Conservation (phyloP, 129 eudicot species). For the Tanacetum coccineum region DNA sequence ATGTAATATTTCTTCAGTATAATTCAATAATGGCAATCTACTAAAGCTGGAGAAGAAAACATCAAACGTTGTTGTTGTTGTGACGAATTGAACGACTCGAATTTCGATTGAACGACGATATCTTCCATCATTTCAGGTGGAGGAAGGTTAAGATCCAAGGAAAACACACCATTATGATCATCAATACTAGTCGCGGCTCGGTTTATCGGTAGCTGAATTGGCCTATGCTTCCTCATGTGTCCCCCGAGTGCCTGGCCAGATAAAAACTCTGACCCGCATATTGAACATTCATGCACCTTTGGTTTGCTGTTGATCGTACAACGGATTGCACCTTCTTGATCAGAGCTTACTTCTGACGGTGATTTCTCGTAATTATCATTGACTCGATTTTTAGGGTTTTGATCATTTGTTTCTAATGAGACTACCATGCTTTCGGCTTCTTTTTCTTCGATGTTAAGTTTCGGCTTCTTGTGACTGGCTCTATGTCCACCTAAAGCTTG, state of each 20-base stretch:
- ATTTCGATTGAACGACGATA: conserved; percentile 28
- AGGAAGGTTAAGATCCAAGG: conserved; percentile 86
- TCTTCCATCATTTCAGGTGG: conserved; percentile 60
- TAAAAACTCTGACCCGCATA: conserved; percentile 74
- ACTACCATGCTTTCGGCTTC: neutral
- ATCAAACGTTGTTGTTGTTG: conserved; percentile 23
- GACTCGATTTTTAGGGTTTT: neutral
- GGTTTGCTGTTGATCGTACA: neutral
- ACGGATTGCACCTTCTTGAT: no score
- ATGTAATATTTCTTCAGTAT: conserved; percentile 41
- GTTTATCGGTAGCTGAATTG: conserved; percentile 24
- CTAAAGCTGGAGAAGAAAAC: conserved; percentile 59
- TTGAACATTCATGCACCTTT: conserved; percentile 75
- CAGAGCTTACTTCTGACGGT: neutral
- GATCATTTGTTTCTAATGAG: no score
- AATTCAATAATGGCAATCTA: conserved; percentile 68
- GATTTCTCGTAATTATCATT: conserved; percentile 10
- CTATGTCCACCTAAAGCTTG: conserved; percentile 96
- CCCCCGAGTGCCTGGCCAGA: conserved; percentile 97
- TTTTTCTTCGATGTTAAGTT: conserved; percentile 28
- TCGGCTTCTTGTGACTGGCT: conserved; percentile 82
- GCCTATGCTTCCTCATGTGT: conserved; percentile 85
- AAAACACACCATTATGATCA: conserved; percentile 20
- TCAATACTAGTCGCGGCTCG: neutral
- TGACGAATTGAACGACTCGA: conserved; percentile 24